Conservation (phyloP, 805 yeast species). For the Yamadazyma tumulicola region DNA sequence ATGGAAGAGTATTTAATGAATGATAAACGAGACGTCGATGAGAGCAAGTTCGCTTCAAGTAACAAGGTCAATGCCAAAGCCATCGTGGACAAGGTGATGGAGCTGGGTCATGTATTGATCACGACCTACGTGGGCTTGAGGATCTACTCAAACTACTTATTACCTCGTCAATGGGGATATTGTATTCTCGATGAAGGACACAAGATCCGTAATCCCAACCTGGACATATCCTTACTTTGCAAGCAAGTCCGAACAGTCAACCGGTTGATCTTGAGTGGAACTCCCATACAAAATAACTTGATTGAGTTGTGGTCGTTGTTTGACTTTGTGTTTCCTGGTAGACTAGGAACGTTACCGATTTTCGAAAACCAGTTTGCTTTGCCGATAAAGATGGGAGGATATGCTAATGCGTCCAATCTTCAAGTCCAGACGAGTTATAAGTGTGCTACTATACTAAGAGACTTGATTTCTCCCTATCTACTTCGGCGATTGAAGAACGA, state of each 20-base stretch:
- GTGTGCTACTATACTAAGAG: constrained; percentile 88
- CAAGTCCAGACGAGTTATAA: constrained; percentile 96
- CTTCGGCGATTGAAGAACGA: constrained; percentile 85
- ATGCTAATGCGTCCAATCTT: constrained; percentile 92
- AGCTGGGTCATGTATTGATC: constrained; percentile 76
- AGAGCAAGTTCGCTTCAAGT: constrained; percentile 21
- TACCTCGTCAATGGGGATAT: constrained; percentile 83
- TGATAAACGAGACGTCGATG: too few species aligned
- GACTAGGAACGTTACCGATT: constrained; percentile 91
- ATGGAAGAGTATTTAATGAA: constrained; percentile 50
- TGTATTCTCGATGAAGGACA: constrained; percentile 95
- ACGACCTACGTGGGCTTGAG: constrained; percentile 90
- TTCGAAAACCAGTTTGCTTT: constrained; percentile 88
- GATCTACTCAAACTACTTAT: constrained; percentile 57
- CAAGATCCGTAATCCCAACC: constrained; percentile 91
- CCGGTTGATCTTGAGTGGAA: constrained; percentile 86
- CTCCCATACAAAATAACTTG: constrained; percentile 93
- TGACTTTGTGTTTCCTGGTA: constrained; percentile 93
- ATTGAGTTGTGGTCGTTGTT: constrained; percentile 92
- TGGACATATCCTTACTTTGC: constrained; percentile 80
- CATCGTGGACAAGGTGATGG: constrained; percentile 55
- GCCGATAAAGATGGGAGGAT: constrained; percentile 96
- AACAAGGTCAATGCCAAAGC: constrained; percentile 40
- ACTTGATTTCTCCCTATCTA: constrained; percentile 84
- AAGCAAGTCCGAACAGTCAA: constrained; percentile 83